These are phyloP conservation scores for Salix arbutifolia DNA, from an alignment of 345 rosid genomes.

Conservation along the genomic window DNA sequence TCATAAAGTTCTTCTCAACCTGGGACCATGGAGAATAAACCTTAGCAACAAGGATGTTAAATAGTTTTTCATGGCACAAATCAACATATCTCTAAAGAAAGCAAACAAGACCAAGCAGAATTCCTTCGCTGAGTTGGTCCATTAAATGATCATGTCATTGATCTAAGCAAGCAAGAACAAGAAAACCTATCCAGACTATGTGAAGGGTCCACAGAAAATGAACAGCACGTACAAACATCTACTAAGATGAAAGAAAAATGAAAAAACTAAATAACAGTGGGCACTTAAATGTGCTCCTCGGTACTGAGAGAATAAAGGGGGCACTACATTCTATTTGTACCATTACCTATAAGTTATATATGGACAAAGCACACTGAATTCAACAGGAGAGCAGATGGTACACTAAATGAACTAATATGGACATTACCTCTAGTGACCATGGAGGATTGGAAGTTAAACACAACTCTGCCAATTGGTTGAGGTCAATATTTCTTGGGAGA, in stretches of 20 bases:
- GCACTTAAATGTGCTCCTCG: too few relatives aligned
- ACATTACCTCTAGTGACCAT: slow-evolving; percentile 66
- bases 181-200: not conserved
- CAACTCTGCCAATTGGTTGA: slow-evolving; percentile 82
- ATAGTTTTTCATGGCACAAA: not conserved
- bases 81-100: not conserved
- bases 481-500: slow-evolving; percentile 78
- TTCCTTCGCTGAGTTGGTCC: not conserved
- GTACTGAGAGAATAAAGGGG: not conserved
- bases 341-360: slow-evolving; percentile 1
- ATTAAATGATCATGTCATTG: too few relatives aligned
- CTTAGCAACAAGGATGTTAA: not conserved
- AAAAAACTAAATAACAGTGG: too few relatives aligned
- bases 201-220: not conserved
- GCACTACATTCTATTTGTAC: not conserved
- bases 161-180: too few relatives aligned
- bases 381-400: not conserved
- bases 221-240: too few relatives aligned
- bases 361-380: too few relatives aligned
- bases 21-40: slow-evolving; percentile 24
- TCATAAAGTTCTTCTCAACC: slow-evolving; percentile 82
- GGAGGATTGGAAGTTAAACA: slow-evolving; percentile 56
- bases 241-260: too few relatives aligned
- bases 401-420: not conserved
- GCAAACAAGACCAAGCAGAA: not conserved